phyloP scores from a whole-genome alignment of 805 yeast species.

The Metschnikowia continentalis region DNA sequence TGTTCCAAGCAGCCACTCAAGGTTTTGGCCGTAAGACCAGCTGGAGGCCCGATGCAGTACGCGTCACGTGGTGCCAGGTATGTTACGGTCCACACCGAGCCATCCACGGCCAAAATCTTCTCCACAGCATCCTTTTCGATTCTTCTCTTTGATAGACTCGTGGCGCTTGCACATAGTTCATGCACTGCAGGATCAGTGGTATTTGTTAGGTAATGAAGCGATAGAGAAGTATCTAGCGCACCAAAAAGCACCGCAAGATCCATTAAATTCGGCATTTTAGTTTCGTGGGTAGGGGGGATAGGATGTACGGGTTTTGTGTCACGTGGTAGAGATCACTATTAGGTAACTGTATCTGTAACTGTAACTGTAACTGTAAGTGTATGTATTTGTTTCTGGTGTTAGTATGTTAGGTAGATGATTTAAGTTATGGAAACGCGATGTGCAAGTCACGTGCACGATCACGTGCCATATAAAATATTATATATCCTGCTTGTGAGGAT shows the following conservation, averaged over 20 bases:
- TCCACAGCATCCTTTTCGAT: slow-evolving; percentile 11
- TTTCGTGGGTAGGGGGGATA: too few species aligned
- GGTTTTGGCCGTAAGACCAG: slow-evolving; percentile 7
- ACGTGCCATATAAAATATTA: too few species aligned
- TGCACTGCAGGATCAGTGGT: slow-evolving; percentile 22
- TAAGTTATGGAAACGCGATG: too few species aligned
- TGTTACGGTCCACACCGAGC: slow-evolving; percentile 9
- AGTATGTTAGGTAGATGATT: too few species aligned
- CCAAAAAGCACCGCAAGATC: slow-evolving; percentile 15
- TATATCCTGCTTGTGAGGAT: too few species aligned
- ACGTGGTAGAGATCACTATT: not conserved
- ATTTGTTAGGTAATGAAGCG: slow-evolving; percentile 32
- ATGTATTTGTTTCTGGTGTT: too few species aligned
- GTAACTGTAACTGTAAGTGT: too few species aligned
- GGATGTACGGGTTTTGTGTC: not conserved
- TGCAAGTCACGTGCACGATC: too few species aligned
- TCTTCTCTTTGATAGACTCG: slow-evolving; percentile 11
- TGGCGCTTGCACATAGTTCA: slow-evolving; percentile 13
- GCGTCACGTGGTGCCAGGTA: slow-evolving; percentile 10
- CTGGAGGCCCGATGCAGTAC: slow-evolving; percentile 15
- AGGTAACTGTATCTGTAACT: too few species aligned
- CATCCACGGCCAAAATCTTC: slow-evolving; percentile 7
- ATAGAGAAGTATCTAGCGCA: slow-evolving; percentile 32
- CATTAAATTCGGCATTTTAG: not conserved
- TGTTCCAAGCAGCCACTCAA: slow-evolving; percentile 12